These are phyloP conservation scores for Zygosaccharomyces pseudorouxii DNA, from an alignment of 805 yeast species.

Conservation along the genomic window DNA sequence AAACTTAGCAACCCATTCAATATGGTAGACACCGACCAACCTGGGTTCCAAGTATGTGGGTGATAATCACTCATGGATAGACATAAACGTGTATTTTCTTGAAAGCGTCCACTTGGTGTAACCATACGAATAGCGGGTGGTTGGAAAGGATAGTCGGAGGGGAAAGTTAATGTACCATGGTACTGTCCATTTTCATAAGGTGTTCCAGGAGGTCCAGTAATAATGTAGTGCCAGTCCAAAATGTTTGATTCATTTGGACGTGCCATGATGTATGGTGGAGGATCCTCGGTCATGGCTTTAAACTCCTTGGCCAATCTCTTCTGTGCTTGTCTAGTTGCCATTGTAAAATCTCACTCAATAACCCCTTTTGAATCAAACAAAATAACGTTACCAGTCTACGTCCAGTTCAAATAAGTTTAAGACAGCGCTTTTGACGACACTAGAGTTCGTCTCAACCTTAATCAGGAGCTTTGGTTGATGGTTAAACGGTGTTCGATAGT, in stretches of 20 bases:
- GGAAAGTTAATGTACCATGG: constrained; percentile 82
- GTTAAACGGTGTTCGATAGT: neutral
- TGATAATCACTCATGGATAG: constrained; percentile 92
- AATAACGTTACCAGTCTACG: neutral
- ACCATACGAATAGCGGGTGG: constrained; percentile 88
- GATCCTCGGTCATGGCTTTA: constrained; percentile 66
- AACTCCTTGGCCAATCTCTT: constrained; percentile 71
- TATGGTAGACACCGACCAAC: constrained; percentile 90
- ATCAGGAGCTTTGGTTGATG: neutral
- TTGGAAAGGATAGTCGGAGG: constrained; percentile 81
- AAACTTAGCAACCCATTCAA: constrained; percentile 82
- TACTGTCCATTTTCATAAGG: constrained; percentile 85
- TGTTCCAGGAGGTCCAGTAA: constrained; percentile 88
- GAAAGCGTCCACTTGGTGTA: constrained; percentile 87
- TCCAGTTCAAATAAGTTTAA: neutral
- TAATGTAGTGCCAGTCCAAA: constrained; percentile 88
- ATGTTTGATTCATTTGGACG: constrained; percentile 85
- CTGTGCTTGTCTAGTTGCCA: constrained; percentile 45
- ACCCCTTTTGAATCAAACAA: neutral
- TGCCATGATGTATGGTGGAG: constrained; percentile 81
- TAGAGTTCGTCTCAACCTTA: neutral
- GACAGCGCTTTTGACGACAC: neutral
- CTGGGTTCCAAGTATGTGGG: constrained; percentile 94
- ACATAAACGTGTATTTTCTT: constrained; percentile 76
- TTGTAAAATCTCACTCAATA: constrained; percentile 11